These are phyloP conservation scores for Cardamine occulta DNA, from an alignment of 345 rosid genomes.

Conservation along the genomic window DNA sequence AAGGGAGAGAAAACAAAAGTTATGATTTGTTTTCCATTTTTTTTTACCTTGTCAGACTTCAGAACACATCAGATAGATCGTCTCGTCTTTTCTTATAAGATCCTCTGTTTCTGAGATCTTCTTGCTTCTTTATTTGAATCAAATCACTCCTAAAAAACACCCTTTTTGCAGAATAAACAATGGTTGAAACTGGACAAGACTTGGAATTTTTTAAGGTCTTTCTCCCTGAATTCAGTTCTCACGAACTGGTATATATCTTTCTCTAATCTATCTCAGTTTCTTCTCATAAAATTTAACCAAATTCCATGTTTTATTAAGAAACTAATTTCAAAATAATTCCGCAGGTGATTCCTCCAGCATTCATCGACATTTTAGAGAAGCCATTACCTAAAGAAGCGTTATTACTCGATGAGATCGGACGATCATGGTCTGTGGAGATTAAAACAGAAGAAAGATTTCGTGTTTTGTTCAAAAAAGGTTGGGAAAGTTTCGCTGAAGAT, in stretches of 20 bases:
- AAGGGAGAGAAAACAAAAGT: constrained; percentile 2
- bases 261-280: constrained; percentile 15
- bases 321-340: background rate
- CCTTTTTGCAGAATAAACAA: background rate
- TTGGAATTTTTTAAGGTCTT: constrained; percentile 40
- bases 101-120: background rate
- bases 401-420: constrained; percentile 40
- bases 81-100: constrained; percentile 12
- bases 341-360: constrained; percentile 43
- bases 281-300: background rate
- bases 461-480: constrained; percentile 33
- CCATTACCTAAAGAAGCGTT: constrained; percentile 17
- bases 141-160: background rate
- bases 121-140: background rate
- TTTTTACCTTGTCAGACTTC: background rate
- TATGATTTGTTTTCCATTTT: background rate
- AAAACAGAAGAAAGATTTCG: constrained; percentile 16
- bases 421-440: constrained; percentile 27
- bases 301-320: background rate
- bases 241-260: constrained; percentile 29
- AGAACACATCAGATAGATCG: constrained; percentile 2
- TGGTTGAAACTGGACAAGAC: constrained; percentile 34
- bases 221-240: constrained; percentile 39
- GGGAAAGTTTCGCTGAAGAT: constrained; percentile 21
- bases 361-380: constrained; percentile 33